These are phyloP conservation scores for Phellinidium pouzarii DNA, from an alignment of 1,284 basidiomycete genomes.

Conservation along the genomic window DNA sequence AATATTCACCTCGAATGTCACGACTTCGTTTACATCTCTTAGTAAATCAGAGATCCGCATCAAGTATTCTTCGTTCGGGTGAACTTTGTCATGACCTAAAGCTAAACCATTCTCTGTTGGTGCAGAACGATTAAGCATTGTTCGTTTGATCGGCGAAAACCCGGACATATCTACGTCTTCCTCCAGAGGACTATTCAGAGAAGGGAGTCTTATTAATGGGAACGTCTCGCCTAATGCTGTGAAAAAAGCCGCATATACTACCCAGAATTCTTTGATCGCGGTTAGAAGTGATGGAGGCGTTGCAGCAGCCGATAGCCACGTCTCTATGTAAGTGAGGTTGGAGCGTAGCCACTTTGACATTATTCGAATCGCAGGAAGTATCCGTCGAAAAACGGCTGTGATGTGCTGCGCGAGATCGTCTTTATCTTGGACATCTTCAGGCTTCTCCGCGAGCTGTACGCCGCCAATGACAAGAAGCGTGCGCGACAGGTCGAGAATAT, in stretches of 20 bases:
- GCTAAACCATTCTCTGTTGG: constrained; percentile 21
- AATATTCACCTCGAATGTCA: constrained; percentile 46
- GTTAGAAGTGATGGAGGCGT: constrained; percentile 21
- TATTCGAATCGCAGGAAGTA: constrained; percentile 82
- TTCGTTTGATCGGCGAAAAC: constrained; percentile 74
- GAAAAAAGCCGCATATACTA: constrained; percentile 62
- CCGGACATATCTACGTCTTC: constrained; percentile 90
- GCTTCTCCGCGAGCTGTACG: constrained; percentile 45
- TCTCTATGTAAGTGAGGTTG: constrained; percentile 65
- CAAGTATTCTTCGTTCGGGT: constrained; percentile 92
- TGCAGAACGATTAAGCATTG: constrained; percentile 33
- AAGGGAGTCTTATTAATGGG: constrained; percentile 61
- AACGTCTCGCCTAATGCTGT: constrained; percentile 62
- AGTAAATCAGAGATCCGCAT: constrained; percentile 90
- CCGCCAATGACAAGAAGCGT: constrained; percentile 64
- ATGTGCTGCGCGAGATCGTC: constrained; percentile 74
- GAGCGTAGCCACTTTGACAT: constrained; percentile 84
- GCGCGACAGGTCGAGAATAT: constrained; percentile 68
- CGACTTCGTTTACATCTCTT: constrained; percentile 65
- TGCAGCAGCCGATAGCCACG: constrained; percentile 18
- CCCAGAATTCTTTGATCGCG: constrained; percentile 62
- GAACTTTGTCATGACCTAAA: constrained; percentile 47
- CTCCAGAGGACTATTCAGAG: constrained; percentile 64
- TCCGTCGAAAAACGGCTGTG: constrained; percentile 79
- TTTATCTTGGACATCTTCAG: constrained; percentile 43